Evolutionary conservation across 768 basidiomycete species (phyloP).

Genomic region (Boletus speciosus): DNA sequence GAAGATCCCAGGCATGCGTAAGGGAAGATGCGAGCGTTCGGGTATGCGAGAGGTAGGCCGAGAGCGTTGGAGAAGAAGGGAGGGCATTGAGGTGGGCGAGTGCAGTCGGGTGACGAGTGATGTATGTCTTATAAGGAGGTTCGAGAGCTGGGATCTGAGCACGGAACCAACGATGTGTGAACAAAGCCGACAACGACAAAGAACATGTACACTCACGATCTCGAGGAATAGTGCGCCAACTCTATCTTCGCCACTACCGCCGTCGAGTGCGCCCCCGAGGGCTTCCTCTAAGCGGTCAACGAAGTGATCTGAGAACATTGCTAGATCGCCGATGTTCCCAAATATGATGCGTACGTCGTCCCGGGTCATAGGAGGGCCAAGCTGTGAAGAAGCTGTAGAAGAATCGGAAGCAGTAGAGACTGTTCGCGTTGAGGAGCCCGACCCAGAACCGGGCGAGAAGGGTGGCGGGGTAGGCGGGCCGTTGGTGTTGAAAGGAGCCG

Average conservation of each 20-base stretch:
- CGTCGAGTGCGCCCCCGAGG: conserved; percentile 58
- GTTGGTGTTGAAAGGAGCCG: conserved; percentile 36
- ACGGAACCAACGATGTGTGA: not conserved
- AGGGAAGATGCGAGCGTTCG: conserved; percentile 62
- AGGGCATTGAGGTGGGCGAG: conserved; percentile 60
- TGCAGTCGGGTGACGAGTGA: conserved; percentile 74
- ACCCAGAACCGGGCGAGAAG: conserved; percentile 33
- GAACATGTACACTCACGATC: conserved; percentile 46
- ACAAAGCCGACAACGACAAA: not conserved
- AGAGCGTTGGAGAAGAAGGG: conserved; percentile 43
- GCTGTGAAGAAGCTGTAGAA: conserved; percentile 45
- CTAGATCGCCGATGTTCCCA: conserved; percentile 72
- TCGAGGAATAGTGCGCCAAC: conserved; percentile 70
- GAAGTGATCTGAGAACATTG: conserved; percentile 65
- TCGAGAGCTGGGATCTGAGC: conserved; percentile 66
- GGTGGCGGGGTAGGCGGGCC: conserved; percentile 23
- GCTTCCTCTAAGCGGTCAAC: conserved; percentile 63
- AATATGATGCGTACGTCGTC: conserved; percentile 75
- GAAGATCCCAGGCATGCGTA: conserved; percentile 89
- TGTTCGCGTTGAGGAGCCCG: conserved; percentile 39
- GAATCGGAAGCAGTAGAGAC: conserved; percentile 45
- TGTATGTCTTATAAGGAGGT: conserved; percentile 72
- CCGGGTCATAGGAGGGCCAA: conserved; percentile 61
- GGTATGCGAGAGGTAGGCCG: conserved; percentile 63
- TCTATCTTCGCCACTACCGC: conserved; percentile 62